Conservation (phyloP, 768 basidiomycete species). For the Steccherinum ochraceum region DNA sequence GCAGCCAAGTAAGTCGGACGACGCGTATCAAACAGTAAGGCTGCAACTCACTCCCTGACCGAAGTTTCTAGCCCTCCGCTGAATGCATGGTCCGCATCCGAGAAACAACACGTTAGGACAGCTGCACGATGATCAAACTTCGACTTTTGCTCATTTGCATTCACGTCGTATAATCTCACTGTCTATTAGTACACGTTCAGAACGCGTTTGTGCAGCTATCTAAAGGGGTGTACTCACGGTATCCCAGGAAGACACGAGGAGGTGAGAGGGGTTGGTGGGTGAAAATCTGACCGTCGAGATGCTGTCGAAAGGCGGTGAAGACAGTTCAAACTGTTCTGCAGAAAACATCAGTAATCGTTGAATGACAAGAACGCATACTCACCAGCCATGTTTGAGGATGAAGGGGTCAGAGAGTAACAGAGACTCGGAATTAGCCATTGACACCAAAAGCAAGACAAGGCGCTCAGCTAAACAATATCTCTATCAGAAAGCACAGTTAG, state of each 20-base stretch:
- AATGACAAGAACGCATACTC: too few relatives aligned
- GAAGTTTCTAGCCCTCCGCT: constrained; percentile 86
- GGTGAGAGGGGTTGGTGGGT: constrained; percentile 66
- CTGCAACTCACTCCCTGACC: constrained; percentile 65
- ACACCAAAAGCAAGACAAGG: too few relatives aligned
- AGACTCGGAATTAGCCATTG: too few relatives aligned
- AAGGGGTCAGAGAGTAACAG: too few relatives aligned
- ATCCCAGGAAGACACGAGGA: constrained; percentile 91
- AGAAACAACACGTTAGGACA: constrained; percentile 78
- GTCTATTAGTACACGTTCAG: constrained; percentile 35
- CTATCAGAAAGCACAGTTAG: too few relatives aligned
- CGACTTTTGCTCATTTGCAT: constrained; percentile 57
- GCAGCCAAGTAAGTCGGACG: neutral
- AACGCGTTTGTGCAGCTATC: too few relatives aligned
- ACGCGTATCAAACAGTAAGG: neutral
- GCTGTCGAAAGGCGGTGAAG: constrained; percentile 79
- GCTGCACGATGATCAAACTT: constrained; percentile 88
- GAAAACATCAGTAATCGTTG: too few relatives aligned
- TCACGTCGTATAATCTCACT: constrained; percentile 49
- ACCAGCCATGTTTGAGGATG: neutral
- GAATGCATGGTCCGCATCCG: constrained; percentile 59
- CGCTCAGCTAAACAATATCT: too few relatives aligned
- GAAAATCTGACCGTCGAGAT: constrained; percentile 79
- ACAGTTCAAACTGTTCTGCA: constrained; percentile 35
- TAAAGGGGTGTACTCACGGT: too few relatives aligned